Percentiles rank a stretch among this genome's conserved stretches.
These are phyloP conservation scores for Exophiala lecanii-corni DNA, from an alignment of 2,329 filamentous ascomycete species.

Conservation along the genomic window DNA sequence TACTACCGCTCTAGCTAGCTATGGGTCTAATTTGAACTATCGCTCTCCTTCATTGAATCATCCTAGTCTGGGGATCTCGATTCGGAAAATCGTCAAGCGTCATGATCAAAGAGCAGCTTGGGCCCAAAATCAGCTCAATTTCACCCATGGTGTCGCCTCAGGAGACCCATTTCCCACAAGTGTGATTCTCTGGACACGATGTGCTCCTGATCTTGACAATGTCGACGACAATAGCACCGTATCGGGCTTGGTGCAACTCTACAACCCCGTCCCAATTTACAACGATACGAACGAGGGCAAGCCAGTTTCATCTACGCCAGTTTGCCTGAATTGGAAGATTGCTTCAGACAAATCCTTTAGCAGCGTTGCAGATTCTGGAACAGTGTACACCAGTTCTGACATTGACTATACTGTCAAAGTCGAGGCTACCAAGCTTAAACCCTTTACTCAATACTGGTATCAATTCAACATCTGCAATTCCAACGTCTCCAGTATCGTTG, in stretches of 20 bases:
- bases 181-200: slow-evolving; percentile 44
- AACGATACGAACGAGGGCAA: slow-evolving; percentile 51
- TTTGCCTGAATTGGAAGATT: slow-evolving; percentile 65
- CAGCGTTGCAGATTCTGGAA: slow-evolving; percentile 52
- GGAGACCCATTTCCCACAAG: slow-evolving; percentile 41
- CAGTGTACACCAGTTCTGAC: slow-evolving; percentile 65
- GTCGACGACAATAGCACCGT: slow-evolving; percentile 52
- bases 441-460: slow-evolving; percentile 60
- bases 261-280: slow-evolving; percentile 38
- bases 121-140: slow-evolving; percentile 49
- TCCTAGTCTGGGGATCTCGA: slow-evolving; percentile 58
- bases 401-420: slow-evolving; percentile 73
- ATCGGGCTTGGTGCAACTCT: slow-evolving; percentile 52
- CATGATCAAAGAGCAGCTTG: slow-evolving; percentile 44
- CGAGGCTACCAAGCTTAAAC: slow-evolving; percentile 56
- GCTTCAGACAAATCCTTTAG: slow-evolving; percentile 45
- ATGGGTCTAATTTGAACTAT: slow-evolving; percentile 59
- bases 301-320: slow-evolving; percentile 54
- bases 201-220: slow-evolving; percentile 38
- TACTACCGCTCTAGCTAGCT: slow-evolving; percentile 15
- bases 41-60: slow-evolving; percentile 62
- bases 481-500: slow-evolving; percentile 56
- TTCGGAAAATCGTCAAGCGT: slow-evolving; percentile 57
- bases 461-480: slow-evolving; percentile 66
- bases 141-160: slow-evolving; percentile 60